A percentile compares a stretch with the other conserved stretches of the same genome.
These are phyloP conservation scores for Pyrenula massariospora DNA, from an alignment of 495 filamentous ascomycete species.

Conservation along the genomic window DNA sequence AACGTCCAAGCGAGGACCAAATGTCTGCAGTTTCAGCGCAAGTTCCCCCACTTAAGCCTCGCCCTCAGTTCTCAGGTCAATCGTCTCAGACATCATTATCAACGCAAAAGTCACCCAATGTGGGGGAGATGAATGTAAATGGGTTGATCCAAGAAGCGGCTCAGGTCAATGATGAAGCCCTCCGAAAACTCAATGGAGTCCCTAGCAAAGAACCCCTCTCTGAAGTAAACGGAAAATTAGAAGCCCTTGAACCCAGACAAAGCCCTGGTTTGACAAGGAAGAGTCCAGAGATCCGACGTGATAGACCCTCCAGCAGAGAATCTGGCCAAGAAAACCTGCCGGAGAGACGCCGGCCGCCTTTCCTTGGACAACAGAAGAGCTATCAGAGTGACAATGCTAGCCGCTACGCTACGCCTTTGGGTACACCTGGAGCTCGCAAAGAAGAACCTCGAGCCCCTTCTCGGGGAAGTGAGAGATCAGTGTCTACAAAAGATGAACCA, in stretches of 20 bases:
- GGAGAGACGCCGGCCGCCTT: not conserved
- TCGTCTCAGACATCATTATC: not conserved
- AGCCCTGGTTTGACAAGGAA: not conserved
- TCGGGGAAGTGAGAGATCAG: not conserved
- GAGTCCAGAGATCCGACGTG: not conserved
- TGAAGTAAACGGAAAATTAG: not conserved
- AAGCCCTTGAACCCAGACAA: not conserved
- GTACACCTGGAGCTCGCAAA: not conserved
- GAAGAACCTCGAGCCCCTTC: not conserved
- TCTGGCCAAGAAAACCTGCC: not conserved
- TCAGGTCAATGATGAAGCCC: not conserved
- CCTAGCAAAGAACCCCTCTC: not conserved
- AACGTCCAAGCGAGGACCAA: slow-evolving; percentile 35
- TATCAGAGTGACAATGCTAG: not conserved
- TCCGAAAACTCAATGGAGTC: not conserved
- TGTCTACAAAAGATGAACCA: not conserved
- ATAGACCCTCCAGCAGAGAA: not conserved
- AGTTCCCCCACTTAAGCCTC: not conserved
- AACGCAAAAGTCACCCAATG: not conserved
- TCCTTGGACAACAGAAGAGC: not conserved
- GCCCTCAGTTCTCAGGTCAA: not conserved
- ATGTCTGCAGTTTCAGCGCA: slow-evolving; percentile 10
- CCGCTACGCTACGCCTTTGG: not conserved
- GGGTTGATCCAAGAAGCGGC: not conserved
- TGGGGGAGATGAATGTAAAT: not conserved